Evolutionary conservation across 2,329 filamentous ascomycete genomes (phyloP).

Genomic region (Claviceps monticola): DNA sequence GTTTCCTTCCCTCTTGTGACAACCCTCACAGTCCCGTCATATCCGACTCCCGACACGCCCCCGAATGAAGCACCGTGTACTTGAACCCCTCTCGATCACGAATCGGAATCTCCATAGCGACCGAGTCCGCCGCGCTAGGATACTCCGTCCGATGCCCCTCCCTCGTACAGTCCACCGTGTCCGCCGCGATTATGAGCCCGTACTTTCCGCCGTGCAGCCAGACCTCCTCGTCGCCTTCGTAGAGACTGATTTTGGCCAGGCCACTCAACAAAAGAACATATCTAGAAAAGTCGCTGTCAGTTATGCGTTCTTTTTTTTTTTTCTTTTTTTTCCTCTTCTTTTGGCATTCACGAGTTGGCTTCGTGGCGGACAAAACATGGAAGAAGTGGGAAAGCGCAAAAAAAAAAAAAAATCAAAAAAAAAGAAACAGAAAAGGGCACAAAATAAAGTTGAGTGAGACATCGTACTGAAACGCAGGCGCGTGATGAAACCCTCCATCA

Average conservation of each 20-base stretch:
- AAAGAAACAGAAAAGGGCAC: background rate
- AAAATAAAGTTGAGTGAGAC: too few species aligned
- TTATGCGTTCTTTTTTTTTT: background rate
- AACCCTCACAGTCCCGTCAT: background rate
- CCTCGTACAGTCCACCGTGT: constrained; percentile 25
- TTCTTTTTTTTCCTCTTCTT: background rate
- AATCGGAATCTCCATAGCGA: constrained; percentile 14
- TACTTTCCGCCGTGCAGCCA: constrained; percentile 25
- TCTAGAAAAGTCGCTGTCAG: constrained; percentile 8
- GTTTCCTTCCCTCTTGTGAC: background rate
- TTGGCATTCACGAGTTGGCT: too few species aligned
- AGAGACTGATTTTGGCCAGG: constrained; percentile 25
- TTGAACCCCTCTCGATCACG: constrained; percentile 1
- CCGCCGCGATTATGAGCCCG: constrained; percentile 27
- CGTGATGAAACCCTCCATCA: constrained; percentile 27
- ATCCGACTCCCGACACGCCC: constrained; percentile 1
- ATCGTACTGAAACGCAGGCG: constrained; percentile 26
- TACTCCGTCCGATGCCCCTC: constrained; percentile 28
- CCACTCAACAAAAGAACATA: constrained; percentile 25
- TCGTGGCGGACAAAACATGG: too few species aligned
- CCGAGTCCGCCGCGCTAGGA: constrained; percentile 23
- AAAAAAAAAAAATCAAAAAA: background rate
- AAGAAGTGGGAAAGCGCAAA: background rate
- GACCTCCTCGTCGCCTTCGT: constrained; percentile 21
- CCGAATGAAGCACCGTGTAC: constrained; percentile 6